Evolutionary conservation across 139 green algal genomes (phyloP), one percentile per base, ranked within the genome.

Genomic region (Gonium pectorale): DNA sequence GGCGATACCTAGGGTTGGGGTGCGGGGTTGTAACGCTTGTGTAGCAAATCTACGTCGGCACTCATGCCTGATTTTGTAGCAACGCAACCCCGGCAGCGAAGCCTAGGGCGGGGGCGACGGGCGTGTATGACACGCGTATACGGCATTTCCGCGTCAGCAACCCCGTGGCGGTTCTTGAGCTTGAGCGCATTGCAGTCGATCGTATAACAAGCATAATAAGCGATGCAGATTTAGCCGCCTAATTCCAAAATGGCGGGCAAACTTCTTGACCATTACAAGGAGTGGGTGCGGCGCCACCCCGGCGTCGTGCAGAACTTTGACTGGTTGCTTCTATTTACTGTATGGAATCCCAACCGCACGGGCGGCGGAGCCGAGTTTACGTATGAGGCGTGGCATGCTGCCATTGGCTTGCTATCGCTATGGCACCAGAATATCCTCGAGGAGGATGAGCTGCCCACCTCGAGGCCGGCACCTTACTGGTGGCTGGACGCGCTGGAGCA

Each of bases 211-310:
- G n/a, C n/a, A n/a, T n/a, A n/a, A n/a, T n/a, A n/a, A n/a, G n/a
- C n/a, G n/a, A n/a, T n/a, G n/a, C n/a, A n/a, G n/a, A n/a, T n/a
- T 59, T 22, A 59, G 24, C 26, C 26, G 5, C 24, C 51, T 59
- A 26, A 2, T 26, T 19, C 2, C 26, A 19, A 59, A 59, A 29
- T 19, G 5, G 24, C 24, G 51, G 54, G 9, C 54, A 63, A 7
- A 24, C 9, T 67, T 29, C 59, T 67, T 37, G 38, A 43, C 8
- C 17, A 5, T 4, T 94, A 94, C 81, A 92, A 91, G 62, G 29
- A 63, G 21, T 91, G 87, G 70, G 90, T 94, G 41, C 72, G 77
- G 40, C 21, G 51, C 31, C 86, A 94, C 79, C 88, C 90, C 9
- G 64, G 68, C 35, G 60, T 90, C 0, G 88, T 92, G 22, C 37